These are phyloP conservation scores for Brettanomyces nanus DNA, from an alignment of 805 yeast genomes.

Conservation along the genomic window DNA sequence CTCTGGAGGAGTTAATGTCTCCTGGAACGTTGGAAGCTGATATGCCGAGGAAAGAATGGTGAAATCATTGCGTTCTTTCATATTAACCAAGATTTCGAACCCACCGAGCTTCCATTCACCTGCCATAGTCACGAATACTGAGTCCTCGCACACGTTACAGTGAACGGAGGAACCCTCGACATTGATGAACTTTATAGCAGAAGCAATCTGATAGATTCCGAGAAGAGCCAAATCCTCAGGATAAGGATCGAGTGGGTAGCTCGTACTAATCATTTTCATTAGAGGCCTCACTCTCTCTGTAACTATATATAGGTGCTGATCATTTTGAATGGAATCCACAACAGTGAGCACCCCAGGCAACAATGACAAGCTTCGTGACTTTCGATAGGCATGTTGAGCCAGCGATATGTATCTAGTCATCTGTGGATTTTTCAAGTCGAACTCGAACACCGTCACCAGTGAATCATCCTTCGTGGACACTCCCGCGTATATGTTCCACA, in stretches of 20 bases:
- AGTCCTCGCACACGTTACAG: conserved; percentile 49
- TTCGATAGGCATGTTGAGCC: conserved; percentile 37
- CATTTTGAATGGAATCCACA: conserved; percentile 58
- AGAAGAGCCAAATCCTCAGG: conserved; percentile 32
- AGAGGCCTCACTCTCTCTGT: conserved; percentile 63
- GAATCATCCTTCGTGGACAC: conserved; percentile 42
- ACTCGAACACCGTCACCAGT: conserved; percentile 58
- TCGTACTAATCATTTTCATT: conserved; percentile 25
- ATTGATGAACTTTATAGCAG: conserved; percentile 50
- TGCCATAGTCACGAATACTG: conserved; percentile 53
- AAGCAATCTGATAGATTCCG: conserved; percentile 50
- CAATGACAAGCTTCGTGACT: conserved; percentile 45
- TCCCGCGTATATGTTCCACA: conserved; percentile 64
- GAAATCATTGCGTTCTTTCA: conserved; percentile 35
- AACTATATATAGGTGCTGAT: conserved; percentile 46
- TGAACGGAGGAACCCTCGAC: conserved; percentile 51
- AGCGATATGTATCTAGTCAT: conserved; percentile 24
- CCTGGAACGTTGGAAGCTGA: conserved; percentile 19
- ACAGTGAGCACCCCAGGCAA: conserved; percentile 63
- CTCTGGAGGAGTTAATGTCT: conserved; percentile 41
- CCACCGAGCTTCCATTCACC: conserved; percentile 89
- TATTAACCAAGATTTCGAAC: conserved; percentile 55
- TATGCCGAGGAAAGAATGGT: conserved; percentile 15
- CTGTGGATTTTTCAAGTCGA: conserved; percentile 36
- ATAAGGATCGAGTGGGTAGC: conserved; percentile 17